Evolutionary conservation across 2,329 filamentous ascomycete genomes (phyloP), one percentile per base, ranked within the genome.

Genomic region (Neofusicoccum umdonicola): DNA sequence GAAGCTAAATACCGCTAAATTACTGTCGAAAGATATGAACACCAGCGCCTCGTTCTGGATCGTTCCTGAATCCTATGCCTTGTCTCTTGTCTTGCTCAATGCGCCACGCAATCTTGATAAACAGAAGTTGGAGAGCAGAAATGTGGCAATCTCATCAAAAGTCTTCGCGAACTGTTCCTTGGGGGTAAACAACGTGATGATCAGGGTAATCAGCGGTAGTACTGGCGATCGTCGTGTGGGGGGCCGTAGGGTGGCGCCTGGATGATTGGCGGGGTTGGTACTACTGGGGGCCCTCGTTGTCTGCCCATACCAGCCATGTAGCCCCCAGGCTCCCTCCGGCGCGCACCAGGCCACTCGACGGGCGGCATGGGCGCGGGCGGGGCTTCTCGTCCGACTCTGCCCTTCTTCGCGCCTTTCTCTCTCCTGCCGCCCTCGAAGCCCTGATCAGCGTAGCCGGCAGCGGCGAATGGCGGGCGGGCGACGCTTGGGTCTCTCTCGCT

Each of bases 401-500:
- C 74, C 66, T 72, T 75, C 69, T 76, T 77, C 67, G 72, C 72
- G 52, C 31, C 64, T 67, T 67, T 37, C 73, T 72, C 52, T 71
- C 69, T 0, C 67, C 69, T 11, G 70, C 39, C 41, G 2, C 61
- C 64, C 68, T 69, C 60, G 68, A 71, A 78, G 0, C 75, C 76
- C 66, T 70, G 67, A 63, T 78, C 76, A 15, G 70, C 71, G 56
- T 78, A 78, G 9, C 76, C 76, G 27, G 75, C 75, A 22, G 68
- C 71, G 37, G 76, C 76, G 56, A 78, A 78, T 0, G 76, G 75
- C 3, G 79, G 79, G 58, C 78, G 73, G 12, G 70, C 54, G 1
- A 82, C 76, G 42, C 71, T 70, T 15, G 72, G 68, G 34, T 77
- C 76, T 15, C 72, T 68, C 65, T 92, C 88, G 45, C 78, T 78